phyloP scores from a whole-genome alignment of 2,329 filamentous ascomycete species.

The Penicillium crustosum region DNA sequence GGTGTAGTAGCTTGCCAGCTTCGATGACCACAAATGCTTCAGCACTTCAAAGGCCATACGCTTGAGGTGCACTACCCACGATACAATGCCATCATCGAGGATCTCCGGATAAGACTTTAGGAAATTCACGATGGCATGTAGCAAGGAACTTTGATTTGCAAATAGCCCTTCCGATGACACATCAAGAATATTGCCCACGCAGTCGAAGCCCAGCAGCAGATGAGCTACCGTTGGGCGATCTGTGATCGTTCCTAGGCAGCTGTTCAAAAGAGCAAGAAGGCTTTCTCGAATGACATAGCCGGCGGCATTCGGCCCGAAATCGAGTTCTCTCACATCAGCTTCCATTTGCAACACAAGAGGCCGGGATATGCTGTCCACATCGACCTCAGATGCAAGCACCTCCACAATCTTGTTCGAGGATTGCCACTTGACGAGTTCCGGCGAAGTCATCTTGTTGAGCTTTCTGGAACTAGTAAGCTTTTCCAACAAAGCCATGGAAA shows the following conservation, averaged over 20 bases:
- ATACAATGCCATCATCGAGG: constrained; percentile 59
- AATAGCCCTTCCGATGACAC: constrained; percentile 70
- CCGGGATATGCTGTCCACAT: constrained; percentile 75
- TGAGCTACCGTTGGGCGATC: constrained; percentile 85
- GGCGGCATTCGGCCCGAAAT: constrained; percentile 66
- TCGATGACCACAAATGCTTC: constrained; percentile 78
- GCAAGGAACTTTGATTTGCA: constrained; percentile 69
- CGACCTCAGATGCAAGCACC: constrained; percentile 77
- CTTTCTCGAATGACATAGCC: constrained; percentile 80
- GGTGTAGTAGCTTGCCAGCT: constrained; percentile 71
- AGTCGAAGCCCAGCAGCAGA: constrained; percentile 82
- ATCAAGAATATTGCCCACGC: constrained; percentile 67
- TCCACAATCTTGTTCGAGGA: constrained; percentile 83
- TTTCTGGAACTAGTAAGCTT: constrained; percentile 82
- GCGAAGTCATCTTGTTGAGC: constrained; percentile 68
- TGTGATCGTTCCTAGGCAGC: constrained; percentile 72
- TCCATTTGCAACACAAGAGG: constrained; percentile 70
- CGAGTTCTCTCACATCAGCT: constrained; percentile 67
- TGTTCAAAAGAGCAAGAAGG: constrained; percentile 81
- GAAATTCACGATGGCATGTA: constrained; percentile 77
- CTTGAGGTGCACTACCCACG: constrained; percentile 69
- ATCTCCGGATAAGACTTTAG: constrained; percentile 67
- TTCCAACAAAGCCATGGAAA: constrained; percentile 77
- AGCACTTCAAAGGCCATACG: constrained; percentile 71
- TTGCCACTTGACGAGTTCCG: constrained; percentile 60